Evolutionary conservation across 345 rosid genomes (phyloP).

Genomic region (Punica granatum): DNA sequence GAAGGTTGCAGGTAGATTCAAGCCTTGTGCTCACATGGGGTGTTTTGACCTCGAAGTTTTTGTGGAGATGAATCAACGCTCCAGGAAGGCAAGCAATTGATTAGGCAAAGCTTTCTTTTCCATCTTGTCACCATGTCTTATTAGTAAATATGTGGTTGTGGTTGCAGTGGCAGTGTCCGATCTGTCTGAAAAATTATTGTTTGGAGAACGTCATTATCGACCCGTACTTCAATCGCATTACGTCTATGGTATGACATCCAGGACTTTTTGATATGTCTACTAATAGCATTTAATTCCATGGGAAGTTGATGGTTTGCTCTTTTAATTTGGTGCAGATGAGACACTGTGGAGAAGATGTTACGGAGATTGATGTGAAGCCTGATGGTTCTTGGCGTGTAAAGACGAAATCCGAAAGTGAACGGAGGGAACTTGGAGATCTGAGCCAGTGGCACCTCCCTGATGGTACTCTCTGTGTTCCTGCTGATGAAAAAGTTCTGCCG

Average conservation of each 20-base stretch:
- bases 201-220: constrained; percentile 76
- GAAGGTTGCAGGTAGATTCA: constrained; percentile 94
- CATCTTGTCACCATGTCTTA: not conserved
- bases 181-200: constrained; percentile 86
- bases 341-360: constrained; percentile 72
- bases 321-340: constrained; percentile 55
- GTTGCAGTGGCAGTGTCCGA: constrained; percentile 97
- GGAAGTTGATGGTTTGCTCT: not conserved
- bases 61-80: constrained; percentile 93
- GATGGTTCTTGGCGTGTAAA: constrained; percentile 98
- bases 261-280: not conserved
- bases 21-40: constrained; percentile 92
- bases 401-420: constrained; percentile 66
- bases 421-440: constrained; percentile 73
- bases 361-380: constrained; percentile 87
- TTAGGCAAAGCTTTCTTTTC: not conserved
- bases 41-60: constrained; percentile 95
- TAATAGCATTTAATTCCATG: not conserved
- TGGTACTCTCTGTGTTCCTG: constrained; percentile 43
- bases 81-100: constrained; percentile 72
- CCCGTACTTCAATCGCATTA: constrained; percentile 84
- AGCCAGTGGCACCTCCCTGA: constrained; percentile 77
- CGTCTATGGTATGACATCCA: constrained; percentile 52
- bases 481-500: constrained; percentile 30
- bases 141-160: constrained; percentile 7